Evolutionary conservation across 306 rosid species (phyloP).

Genomic region (Sindora glabra): DNA sequence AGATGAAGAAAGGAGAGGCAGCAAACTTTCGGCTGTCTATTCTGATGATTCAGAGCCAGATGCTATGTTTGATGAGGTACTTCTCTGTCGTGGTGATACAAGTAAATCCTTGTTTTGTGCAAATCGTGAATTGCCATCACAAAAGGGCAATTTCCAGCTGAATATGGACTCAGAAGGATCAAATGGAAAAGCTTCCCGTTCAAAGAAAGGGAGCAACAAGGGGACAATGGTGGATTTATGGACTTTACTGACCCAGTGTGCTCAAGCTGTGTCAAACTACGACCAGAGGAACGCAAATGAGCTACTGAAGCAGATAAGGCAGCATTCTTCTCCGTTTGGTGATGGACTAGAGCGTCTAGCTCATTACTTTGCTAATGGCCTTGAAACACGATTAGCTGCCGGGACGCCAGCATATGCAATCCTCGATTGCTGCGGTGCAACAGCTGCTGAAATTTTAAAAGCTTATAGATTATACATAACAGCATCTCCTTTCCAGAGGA

Average conservation of each 20-base stretch:
- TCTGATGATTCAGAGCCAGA: slow-evolving; percentile 19
- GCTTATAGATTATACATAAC: slow-evolving; percentile 43
- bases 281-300: slow-evolving; percentile 56
- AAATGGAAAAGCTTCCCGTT: slow-evolving; percentile 10
- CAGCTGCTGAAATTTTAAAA: slow-evolving; percentile 49
- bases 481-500: slow-evolving; percentile 48
- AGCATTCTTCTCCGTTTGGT: slow-evolving; percentile 47
- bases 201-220: slow-evolving; percentile 26
- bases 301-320: slow-evolving; percentile 49
- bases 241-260: slow-evolving; percentile 62
- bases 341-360: slow-evolving; percentile 64
- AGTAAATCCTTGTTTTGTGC: background rate
- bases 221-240: slow-evolving; percentile 42
- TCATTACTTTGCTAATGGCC: slow-evolving; percentile 60
- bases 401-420: slow-evolving; percentile 27
- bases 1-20: slow-evolving; percentile 33
- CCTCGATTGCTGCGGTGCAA: slow-evolving; percentile 4
- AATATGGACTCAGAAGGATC: slow-evolving; percentile 15
- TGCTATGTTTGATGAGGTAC: slow-evolving; percentile 37
- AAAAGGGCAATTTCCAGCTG: background rate
- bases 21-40: slow-evolving; percentile 33
- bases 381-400: slow-evolving; percentile 51
- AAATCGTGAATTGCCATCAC: slow-evolving; percentile 8
- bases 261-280: slow-evolving; percentile 57
- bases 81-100: slow-evolving; percentile 13